Evolutionary conservation across 495 filamentous ascomycete species (phyloP).

Genomic region (Penicillium goetzii): DNA sequence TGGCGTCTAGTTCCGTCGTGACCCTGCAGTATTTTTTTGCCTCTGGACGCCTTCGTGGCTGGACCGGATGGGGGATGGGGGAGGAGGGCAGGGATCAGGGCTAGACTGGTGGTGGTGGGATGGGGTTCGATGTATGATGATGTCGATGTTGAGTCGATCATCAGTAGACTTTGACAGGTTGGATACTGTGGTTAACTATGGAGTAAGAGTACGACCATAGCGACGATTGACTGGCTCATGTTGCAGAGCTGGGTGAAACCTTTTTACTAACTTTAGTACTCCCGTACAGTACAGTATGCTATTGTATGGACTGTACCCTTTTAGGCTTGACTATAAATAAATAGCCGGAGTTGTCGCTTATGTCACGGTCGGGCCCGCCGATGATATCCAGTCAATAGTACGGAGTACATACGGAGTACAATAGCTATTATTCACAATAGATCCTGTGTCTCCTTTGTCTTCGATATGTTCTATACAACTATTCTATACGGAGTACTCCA

Average conservation of each 20-base stretch:
- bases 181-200: not conserved
- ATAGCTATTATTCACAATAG: not conserved
- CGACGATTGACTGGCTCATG: not conserved
- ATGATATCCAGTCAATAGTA: not conserved
- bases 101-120: no score
- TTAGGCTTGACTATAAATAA: constrained; percentile 29
- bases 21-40: not conserved
- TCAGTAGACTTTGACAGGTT: not conserved
- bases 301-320: not conserved
- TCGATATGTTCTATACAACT: not conserved
- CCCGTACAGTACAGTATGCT: not conserved
- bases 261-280: constrained; percentile 30
- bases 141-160: not conserved
- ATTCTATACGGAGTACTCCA: not conserved
- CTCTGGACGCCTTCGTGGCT: not conserved
- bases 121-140: constrained; percentile 1
- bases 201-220: not conserved
- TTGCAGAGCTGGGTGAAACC: constrained; percentile 29
- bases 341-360: not conserved
- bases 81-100: constrained; percentile 2
- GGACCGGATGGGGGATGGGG: not conserved
- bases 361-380: constrained; percentile 4
- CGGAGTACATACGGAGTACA: not conserved
- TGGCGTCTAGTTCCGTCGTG: not conserved
- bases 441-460: not conserved